These are phyloP conservation scores for Coniochaeta sp. DNA, from an alignment of 2,329 filamentous ascomycete genomes.

Conservation along the genomic window DNA sequence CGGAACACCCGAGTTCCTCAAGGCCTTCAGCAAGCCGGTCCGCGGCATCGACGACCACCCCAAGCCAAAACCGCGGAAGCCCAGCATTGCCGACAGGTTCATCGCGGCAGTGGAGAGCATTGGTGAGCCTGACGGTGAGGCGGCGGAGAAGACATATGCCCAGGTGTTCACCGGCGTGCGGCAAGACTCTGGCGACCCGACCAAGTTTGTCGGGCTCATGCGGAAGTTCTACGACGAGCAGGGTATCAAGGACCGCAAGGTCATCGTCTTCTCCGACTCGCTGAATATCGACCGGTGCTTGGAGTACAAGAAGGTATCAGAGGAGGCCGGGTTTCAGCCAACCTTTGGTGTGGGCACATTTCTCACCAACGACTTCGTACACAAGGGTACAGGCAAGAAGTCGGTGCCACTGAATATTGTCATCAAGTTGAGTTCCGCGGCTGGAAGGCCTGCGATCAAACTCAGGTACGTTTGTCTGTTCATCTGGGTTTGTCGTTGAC, in stretches of 20 bases:
- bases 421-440: conserved; percentile 87
- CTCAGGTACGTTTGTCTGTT: conserved; percentile 67
- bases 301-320: conserved; percentile 79
- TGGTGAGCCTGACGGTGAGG: conserved; percentile 29
- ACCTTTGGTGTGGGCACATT: conserved; percentile 94
- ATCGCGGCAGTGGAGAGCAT: conserved; percentile 14
- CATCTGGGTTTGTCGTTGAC: no score
- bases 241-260: conserved; percentile 74
- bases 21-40: conserved; percentile 67
- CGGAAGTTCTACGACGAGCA: conserved; percentile 69
- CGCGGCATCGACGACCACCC: conserved; percentile 34
- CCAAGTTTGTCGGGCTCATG: conserved; percentile 71
- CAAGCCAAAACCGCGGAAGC: conserved; percentile 18
- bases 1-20: conserved; percentile 82
- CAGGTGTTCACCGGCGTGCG: conserved; percentile 77
- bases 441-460: conserved; percentile 78
- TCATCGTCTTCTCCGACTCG: conserved; percentile 92
- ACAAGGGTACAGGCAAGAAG: conserved; percentile 66
- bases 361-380: conserved; percentile 89
- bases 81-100: conserved; percentile 21
- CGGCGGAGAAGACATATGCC: conserved; percentile 59
- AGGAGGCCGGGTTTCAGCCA: conserved; percentile 72
- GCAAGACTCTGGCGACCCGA: conserved; percentile 85
- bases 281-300: conserved; percentile 86
- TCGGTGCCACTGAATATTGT: conserved; percentile 94